Evolutionary conservation across 2,329 filamentous ascomycete genomes (phyloP).

Genomic region (Samsoniella hepiali): DNA sequence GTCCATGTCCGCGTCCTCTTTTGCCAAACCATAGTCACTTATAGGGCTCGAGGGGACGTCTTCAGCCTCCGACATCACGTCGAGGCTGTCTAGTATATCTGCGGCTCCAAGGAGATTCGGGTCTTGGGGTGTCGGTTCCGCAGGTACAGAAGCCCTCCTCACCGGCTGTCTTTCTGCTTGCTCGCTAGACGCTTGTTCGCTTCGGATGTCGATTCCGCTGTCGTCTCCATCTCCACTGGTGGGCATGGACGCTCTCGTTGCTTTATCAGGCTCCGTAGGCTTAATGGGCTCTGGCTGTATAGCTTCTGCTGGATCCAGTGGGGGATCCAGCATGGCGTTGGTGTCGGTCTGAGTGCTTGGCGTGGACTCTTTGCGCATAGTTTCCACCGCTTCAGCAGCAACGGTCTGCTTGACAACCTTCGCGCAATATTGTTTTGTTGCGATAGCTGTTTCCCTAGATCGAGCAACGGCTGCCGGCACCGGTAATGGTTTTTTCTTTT

Average conservation of each 20-base stretch:
- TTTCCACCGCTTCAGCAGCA: not conserved
- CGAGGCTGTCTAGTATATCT: slow-evolving; percentile 8
- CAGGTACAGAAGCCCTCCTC: not conserved
- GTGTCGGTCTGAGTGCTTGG: not conserved
- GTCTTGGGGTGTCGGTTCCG: not conserved
- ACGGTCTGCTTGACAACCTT: not conserved
- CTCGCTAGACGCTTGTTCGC: slow-evolving; percentile 3
- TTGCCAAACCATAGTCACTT: not conserved
- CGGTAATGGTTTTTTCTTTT: not conserved
- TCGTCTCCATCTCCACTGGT: not conserved
- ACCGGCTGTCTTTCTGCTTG: not conserved
- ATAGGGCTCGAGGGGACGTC: not conserved
- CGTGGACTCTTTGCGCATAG: not conserved
- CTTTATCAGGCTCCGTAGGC: not conserved
- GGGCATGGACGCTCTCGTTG: not conserved
- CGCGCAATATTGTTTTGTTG: not conserved
- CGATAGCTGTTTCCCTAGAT: not conserved
- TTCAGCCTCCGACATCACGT: slow-evolving; percentile 9
- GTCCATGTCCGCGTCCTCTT: not conserved
- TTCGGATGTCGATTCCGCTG: slow-evolving; percentile 15
- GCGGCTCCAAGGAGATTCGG: slow-evolving; percentile 2
- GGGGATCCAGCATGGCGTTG: not conserved
- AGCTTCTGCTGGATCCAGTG: not conserved
- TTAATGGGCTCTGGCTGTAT: not conserved
- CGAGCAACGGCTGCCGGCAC: slow-evolving; percentile 14